These are phyloP conservation scores for Taphrina deformans DNA, from an alignment of 1,139 yeast genomes.

Conservation along the genomic window DNA sequence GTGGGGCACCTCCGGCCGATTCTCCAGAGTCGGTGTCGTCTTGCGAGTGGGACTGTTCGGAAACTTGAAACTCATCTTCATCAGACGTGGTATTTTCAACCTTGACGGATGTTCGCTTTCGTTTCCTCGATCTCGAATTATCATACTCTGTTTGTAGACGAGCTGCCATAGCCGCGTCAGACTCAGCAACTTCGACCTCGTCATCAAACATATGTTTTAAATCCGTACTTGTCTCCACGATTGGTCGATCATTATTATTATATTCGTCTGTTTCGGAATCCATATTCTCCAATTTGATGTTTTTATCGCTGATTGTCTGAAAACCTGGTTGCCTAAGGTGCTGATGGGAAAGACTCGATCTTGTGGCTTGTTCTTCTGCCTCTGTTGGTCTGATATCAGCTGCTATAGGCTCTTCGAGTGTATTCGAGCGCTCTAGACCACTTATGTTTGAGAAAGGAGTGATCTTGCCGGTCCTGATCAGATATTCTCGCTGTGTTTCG, in stretches of 20 bases:
- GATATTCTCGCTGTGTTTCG: constrained; percentile 75
- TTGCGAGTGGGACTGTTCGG: neutral
- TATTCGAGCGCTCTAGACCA: constrained; percentile 39
- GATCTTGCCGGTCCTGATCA: constrained; percentile 84
- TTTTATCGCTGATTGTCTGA: neutral
- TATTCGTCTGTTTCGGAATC: constrained; percentile 38
- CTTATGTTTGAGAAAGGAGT: constrained; percentile 85
- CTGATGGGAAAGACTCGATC: constrained; percentile 47
- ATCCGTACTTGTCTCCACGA: neutral
- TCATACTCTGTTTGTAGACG: constrained; percentile 23
- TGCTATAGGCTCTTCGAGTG: constrained; percentile 11
- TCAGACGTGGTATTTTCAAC: constrained; percentile 4
- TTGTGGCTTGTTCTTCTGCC: neutral
- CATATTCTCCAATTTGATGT: neutral
- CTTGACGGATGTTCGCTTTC: constrained; percentile 3
- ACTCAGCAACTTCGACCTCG: neutral
- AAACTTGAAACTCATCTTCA: neutral
- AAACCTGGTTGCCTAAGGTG: constrained; percentile 52
- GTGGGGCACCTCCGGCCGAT: neutral
- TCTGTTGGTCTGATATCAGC: constrained; percentile 9
- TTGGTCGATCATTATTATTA: neutral
- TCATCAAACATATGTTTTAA: constrained; percentile 15
- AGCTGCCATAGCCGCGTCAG: constrained; percentile 29
- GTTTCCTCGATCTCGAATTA: constrained; percentile 3
- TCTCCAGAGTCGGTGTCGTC: neutral